Percentiles rank a stretch among this genome's conserved stretches.
These are phyloP conservation scores for Melastoma malabathricum DNA, from an alignment of 345 rosid species.

Conservation along the genomic window DNA sequence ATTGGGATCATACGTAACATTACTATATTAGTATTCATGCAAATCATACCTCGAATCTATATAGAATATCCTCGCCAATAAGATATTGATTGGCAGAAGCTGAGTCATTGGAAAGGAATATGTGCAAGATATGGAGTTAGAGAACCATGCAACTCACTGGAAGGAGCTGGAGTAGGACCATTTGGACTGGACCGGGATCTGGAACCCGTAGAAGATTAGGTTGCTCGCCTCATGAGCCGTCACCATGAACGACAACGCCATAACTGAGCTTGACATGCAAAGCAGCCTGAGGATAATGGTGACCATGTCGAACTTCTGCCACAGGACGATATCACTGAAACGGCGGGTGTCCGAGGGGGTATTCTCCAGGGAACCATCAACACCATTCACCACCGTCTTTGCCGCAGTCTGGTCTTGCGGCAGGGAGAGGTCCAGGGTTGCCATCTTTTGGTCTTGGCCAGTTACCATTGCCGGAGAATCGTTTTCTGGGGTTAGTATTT, in stretches of 20 bases:
- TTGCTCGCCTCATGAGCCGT: conserved; percentile 51
- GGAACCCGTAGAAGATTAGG: conserved; percentile 49
- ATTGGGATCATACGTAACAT: neutral
- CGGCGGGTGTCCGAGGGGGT: neutral
- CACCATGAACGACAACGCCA: conserved; percentile 51
- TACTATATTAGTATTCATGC: no score
- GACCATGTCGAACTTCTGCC: conserved; percentile 25
- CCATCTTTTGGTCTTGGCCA: no score
- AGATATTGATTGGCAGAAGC: no score
- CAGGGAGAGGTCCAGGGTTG: neutral
- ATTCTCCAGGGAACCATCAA: conserved; percentile 6
- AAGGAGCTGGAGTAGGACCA: conserved; percentile 76
- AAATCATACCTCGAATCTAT: no score
- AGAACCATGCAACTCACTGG: conserved; percentile 27
- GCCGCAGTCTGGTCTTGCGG: conserved; percentile 3
- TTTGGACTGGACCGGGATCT: conserved; percentile 43
- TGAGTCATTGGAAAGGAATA: conserved; percentile 2
- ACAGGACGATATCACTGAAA: conserved; percentile 2
- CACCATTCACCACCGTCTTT: conserved; percentile 8
- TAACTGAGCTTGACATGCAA: conserved; percentile 36
- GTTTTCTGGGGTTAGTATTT: no score
- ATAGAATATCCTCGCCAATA: no score
- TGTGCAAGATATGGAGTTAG: conserved; percentile 4
- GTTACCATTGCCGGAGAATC: no score
- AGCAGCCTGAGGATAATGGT: conserved; percentile 30